Percentiles rank a stretch among this genome's conserved stretches.
Evolutionary conservation across 2,329 filamentous ascomycete species (phyloP).

Genomic region (Myriosclerotinia scirpicola): DNA sequence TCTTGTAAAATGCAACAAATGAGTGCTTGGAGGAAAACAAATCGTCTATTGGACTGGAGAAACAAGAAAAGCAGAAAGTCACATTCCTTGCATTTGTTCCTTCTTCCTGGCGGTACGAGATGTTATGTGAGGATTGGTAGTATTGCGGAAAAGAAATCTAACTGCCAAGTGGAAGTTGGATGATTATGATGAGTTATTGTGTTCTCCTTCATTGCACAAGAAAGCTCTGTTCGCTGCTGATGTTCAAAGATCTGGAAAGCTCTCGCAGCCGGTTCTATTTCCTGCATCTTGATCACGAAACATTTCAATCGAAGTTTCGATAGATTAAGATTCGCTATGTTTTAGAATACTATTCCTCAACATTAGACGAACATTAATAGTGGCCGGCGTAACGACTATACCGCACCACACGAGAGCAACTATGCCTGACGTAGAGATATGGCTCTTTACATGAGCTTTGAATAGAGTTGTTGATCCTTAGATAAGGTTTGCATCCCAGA

Average conservation of each 20-base stretch:
- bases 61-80: no score
- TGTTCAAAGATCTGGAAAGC: not conserved
- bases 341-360: not conserved
- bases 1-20: not conserved
- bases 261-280: not conserved
- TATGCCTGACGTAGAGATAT: no score
- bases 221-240: not conserved
- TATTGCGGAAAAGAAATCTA: not conserved
- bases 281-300: not conserved
- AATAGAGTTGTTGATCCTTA: not conserved
- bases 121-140: not conserved
- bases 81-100: not conserved
- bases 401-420: no score
- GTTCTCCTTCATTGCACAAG: not conserved
- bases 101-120: not conserved
- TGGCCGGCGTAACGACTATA: no score
- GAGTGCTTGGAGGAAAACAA: no score
- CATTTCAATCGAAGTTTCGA: not conserved
- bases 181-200: not conserved
- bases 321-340: not conserved
- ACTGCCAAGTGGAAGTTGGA: not conserved
- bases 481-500: constrained; percentile 10
- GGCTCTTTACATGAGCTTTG: no score
- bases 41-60: not conserved
- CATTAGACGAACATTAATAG: not conserved